A percentile compares a stretch with the other conserved stretches of the same genome.
These are phyloP conservation scores for Tulasnella sp. DNA, from an alignment of 768 basidiomycete species.

Conservation along the genomic window DNA sequence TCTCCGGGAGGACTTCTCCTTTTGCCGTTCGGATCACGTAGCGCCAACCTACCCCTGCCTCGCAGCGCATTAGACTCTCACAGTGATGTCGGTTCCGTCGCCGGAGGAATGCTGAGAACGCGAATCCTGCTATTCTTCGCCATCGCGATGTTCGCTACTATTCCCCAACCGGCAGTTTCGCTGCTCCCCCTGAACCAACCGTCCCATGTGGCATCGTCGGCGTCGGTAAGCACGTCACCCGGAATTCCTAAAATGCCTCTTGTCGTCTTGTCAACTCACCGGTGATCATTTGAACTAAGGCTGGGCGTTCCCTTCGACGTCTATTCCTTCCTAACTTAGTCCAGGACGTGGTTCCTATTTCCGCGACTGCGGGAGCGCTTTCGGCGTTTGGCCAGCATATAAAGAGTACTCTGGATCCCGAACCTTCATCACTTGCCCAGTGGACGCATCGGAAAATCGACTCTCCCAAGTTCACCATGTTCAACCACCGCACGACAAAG, in stretches of 20 bases:
- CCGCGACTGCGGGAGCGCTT: conserved; percentile 1
- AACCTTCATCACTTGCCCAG: not conserved
- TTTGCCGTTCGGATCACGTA: not conserved
- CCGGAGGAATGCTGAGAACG: not conserved
- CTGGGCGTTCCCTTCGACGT: not conserved
- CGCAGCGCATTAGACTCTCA: not conserved
- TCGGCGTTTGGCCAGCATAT: not conserved
- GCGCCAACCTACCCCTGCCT: not conserved
- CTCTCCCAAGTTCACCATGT: not conserved
- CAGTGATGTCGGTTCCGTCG: conserved; percentile 9
- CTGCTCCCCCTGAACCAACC: not conserved
- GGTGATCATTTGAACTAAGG: not conserved
- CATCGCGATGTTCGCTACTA: not conserved
- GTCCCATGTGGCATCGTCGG: not conserved
- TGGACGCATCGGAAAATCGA: not conserved
- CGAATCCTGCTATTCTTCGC: not conserved
- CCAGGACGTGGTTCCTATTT: not conserved
- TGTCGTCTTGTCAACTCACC: not conserved
- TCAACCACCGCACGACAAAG: conserved; percentile 1
- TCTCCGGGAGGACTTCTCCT: not conserved
- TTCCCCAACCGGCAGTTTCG: not conserved
- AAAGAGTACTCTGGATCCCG: not conserved
- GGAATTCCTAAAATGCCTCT: not conserved
- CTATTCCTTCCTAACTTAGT: not conserved
- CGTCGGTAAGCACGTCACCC: not conserved